These are phyloP conservation scores for Fusarium oligoseptatum DNA, from an alignment of 2,329 filamentous ascomycete species.

Conservation along the genomic window DNA sequence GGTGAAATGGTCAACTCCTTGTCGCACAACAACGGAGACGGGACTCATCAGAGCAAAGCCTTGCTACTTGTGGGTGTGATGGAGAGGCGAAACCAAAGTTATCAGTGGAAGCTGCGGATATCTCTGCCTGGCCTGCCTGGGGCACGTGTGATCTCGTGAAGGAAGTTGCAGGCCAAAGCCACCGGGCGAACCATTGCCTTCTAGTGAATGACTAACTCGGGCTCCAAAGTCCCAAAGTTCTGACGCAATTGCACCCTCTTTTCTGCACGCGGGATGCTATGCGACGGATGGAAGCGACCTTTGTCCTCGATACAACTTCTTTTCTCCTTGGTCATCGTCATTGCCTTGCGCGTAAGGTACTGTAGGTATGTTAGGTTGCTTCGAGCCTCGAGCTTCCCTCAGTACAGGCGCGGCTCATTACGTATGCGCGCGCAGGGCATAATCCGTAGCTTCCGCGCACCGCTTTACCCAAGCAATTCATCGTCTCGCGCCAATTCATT, in stretches of 20 bases:
- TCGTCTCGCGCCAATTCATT: conserved; percentile 1
- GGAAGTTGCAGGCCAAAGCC: conserved; percentile 5
- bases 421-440: conserved; percentile 3
- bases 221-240: conserved; percentile 33
- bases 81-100: conserved; percentile 1
- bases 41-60: neutral
- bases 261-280: conserved; percentile 12
- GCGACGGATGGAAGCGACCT: neutral
- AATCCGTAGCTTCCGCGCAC: neutral
- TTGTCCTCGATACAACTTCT: neutral
- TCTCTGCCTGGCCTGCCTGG: conserved; percentile 45
- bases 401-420: conserved; percentile 9
- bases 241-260: conserved; percentile 25
- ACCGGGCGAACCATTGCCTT: conserved; percentile 39
- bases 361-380: neutral
- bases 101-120: conserved; percentile 26
- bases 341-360: conserved; percentile 1
- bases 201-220: conserved; percentile 27
- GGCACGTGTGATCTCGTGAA: conserved; percentile 32
- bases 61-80: neutral
- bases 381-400: conserved; percentile 4
- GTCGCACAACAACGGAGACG: neutral
- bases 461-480: neutral
- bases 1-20: conserved; percentile 22
- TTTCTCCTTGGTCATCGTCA: conserved; percentile 14